A percentile compares a stretch with the other conserved stretches of the same genome.
These are phyloP conservation scores for Paragyromitra xinjiangensis DNA, from an alignment of 495 filamentous ascomycete genomes.

Conservation along the genomic window DNA sequence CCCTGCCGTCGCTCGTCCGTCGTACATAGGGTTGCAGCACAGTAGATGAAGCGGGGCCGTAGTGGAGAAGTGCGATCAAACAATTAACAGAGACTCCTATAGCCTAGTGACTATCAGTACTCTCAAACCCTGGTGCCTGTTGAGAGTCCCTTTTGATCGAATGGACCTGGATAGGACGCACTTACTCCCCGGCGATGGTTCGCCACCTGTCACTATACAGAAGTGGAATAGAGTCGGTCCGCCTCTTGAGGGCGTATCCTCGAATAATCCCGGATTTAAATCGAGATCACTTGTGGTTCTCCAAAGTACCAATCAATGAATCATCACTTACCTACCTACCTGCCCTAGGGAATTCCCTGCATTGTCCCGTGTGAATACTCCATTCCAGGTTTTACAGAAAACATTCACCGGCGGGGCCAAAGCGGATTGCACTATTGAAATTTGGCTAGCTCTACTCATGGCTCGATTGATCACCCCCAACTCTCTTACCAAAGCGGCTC, in stretches of 20 bases:
- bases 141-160: background rate
- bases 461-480: slow-evolving; percentile 31
- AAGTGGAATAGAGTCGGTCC: background rate
- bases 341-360: background rate
- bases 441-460: slow-evolving; percentile 3
- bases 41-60: slow-evolving; percentile 28
- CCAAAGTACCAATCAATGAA: background rate
- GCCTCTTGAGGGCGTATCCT: background rate
- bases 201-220: background rate
- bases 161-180: background rate
- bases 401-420: slow-evolving; percentile 1
- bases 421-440: slow-evolving; percentile 3
- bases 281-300: background rate
- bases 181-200: background rate
- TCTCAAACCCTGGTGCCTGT: background rate
- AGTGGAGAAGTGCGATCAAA: slow-evolving; percentile 9
- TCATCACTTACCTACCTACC: background rate
- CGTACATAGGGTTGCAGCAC: slow-evolving; percentile 19
- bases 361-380: background rate
- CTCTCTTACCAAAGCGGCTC: slow-evolving; percentile 4
- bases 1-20: slow-evolving; percentile 43
- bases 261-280: background rate
- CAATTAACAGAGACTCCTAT: background rate
- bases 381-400: slow-evolving; percentile 11
- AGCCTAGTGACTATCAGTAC: background rate